Base-by-base conservation (phyloP, 148 eudicot genomes). In the Tetragonia tetragonoides region DNA sequence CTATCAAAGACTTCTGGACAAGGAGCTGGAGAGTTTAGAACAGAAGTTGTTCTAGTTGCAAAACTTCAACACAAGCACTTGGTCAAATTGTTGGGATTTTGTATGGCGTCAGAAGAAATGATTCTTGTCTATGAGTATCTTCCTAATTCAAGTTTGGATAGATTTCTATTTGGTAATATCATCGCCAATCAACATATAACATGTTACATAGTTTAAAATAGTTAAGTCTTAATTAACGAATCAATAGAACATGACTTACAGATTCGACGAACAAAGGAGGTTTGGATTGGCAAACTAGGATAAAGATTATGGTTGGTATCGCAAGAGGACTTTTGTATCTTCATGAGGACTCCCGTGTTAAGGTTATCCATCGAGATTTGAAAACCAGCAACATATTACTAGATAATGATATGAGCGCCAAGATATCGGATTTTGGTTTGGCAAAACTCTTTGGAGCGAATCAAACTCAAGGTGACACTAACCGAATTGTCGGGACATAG, bases 21-120 rank as follows among this genome's bases (percentile, higher is more conserved):
- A 75, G 87, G 87, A 47, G 37, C 70, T 15, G 66, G 20, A 23
- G 87, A 84, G 64, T 82, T 86, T 71, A 79, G 77, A 41, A 84
- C 83, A 12, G 89, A 87, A 69, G 81, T 84, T 38, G 46, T 28
- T 37, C 41, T 80, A 61, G 81, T 82, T n/a, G 89, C 89, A 3
- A 84, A 65, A 72, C 78, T 87, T 23, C 87, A 80, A n/a, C 89
- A 87, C 72, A 77, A 80, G 2, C 84, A 87, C 64, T 71, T 86
- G 38, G 89, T 86, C 6, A 81, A 69, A 34, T 77, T 86, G 16
- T 61, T 84, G 73, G 85, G 89, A 12, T 87, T 73, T 73, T 84
- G 89, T 34, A 49, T 72, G 17, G 47, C 77, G 5, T 67, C 59
- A 3, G 46, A 72, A 9, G 87, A 87, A 73, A 70, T 77, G 47